A percentile compares a stretch with the other conserved stretches of the same genome.
phyloP scores from a whole-genome alignment of 2,329 filamentous ascomycete species.

The Ascochyta fabae region DNA sequence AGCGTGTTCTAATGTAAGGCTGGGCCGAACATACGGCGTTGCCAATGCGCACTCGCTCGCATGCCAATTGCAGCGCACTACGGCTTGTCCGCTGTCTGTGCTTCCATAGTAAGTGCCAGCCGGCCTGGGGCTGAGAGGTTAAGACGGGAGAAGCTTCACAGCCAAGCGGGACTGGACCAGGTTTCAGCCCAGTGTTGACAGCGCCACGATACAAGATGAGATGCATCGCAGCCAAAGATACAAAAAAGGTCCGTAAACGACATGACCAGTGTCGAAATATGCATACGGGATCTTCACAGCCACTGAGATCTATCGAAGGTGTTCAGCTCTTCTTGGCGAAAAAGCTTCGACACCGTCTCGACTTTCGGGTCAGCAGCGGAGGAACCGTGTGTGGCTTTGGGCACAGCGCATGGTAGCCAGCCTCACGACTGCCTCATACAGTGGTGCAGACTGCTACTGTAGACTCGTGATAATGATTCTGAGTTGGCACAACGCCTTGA shows the following conservation, averaged over 20 bases:
- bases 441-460: slow-evolving; percentile 1
- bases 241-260: slow-evolving; percentile 1
- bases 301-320: slow-evolving; percentile 8
- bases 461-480: slow-evolving; percentile 4
- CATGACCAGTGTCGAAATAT: slow-evolving; percentile 1
- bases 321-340: slow-evolving; percentile 13
- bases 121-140: slow-evolving; percentile 11
- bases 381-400: slow-evolving; percentile 1
- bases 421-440: not conserved
- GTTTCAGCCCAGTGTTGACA: slow-evolving; percentile 7
- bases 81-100: slow-evolving; percentile 3
- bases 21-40: slow-evolving; percentile 5
- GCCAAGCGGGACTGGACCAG: slow-evolving; percentile 14
- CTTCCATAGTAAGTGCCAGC: not conserved
- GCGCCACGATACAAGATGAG: slow-evolving; percentile 9
- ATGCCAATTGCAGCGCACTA: slow-evolving; percentile 4
- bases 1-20: slow-evolving; percentile 10
- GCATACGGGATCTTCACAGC: slow-evolving; percentile 8
- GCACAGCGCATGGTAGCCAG: slow-evolving; percentile 9
- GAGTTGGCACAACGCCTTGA: slow-evolving; percentile 3
- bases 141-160: slow-evolving; percentile 21
- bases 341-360: slow-evolving; percentile 8
- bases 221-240: slow-evolving; percentile 5
- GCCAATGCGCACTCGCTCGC: not conserved
- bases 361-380: slow-evolving; percentile 3